phyloP scores from a whole-genome alignment of 2,329 filamentous ascomycete species.

The Fusarium nurragi region DNA sequence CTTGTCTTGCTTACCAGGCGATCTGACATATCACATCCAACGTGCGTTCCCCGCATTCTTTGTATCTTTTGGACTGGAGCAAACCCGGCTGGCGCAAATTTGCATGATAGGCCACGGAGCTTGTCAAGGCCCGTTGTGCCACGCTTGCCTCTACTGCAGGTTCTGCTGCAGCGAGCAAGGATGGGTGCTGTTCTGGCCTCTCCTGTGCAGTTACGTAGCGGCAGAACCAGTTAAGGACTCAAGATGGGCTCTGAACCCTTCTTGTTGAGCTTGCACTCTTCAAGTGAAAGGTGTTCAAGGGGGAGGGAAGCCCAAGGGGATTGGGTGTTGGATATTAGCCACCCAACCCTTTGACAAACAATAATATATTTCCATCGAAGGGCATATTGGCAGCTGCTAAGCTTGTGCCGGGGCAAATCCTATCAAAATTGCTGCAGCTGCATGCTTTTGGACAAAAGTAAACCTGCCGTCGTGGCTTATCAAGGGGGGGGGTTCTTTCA shows the following conservation, averaged over 20 bases:
- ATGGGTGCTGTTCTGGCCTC: slow-evolving; percentile 8
- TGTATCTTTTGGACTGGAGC: slow-evolving; percentile 7
- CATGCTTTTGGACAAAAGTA: slow-evolving; percentile 34
- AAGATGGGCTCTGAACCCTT: not conserved
- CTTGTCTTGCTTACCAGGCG: slow-evolving; percentile 34
- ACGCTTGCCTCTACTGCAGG: slow-evolving; percentile 36
- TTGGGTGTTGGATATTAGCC: slow-evolving; percentile 18
- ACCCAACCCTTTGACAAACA: slow-evolving; percentile 24
- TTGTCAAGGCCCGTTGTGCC: slow-evolving; percentile 21
- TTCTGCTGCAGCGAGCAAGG: slow-evolving; percentile 30
- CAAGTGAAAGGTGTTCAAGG: slow-evolving; percentile 10
- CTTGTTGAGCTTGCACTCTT: slow-evolving; percentile 5
- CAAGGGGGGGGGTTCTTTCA: slow-evolving; percentile 5
- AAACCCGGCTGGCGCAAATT: slow-evolving; percentile 23
- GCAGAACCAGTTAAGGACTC: slow-evolving; percentile 5
- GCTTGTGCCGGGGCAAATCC: slow-evolving; percentile 34
- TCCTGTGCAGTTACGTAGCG: slow-evolving; percentile 18
- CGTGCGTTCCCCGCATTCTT: slow-evolving; percentile 41
- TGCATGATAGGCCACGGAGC: slow-evolving; percentile 14
- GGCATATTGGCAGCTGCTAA: slow-evolving; percentile 14
- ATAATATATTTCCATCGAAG: slow-evolving; percentile 17
- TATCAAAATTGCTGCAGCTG: slow-evolving; percentile 40
- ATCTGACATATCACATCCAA: slow-evolving; percentile 40
- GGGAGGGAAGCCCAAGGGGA: not conserved
- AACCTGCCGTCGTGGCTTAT: slow-evolving; percentile 27